Conservation (phyloP, 257 asterid genomes). For the Solanum chilense region DNA sequence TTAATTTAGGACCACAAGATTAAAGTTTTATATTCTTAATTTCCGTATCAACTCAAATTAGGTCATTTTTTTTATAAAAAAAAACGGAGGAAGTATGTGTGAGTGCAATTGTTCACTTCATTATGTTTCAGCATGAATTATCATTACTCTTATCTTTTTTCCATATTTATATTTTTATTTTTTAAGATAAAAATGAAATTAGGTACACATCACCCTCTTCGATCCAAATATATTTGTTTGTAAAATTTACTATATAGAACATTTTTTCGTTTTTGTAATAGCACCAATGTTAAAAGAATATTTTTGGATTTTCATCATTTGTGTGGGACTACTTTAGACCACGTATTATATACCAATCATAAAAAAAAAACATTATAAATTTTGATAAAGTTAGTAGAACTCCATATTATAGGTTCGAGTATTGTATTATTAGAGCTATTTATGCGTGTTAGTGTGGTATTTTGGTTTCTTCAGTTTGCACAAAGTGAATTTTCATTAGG, state of each 20-base stretch:
- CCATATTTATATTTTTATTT: too few relatives aligned
- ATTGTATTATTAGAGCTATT: neutral
- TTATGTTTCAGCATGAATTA: neutral
- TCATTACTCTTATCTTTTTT: neutral
- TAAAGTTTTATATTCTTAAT: too few relatives aligned
- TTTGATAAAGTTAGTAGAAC: neutral
- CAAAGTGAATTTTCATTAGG: neutral
- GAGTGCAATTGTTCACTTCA: neutral
- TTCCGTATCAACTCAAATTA: too few relatives aligned
- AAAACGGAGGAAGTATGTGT: fast-evolving
- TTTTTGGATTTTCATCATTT: neutral
- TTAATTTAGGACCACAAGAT: too few relatives aligned
- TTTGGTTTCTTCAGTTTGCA: neutral
- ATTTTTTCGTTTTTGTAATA: neutral
- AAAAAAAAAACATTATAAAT: neutral
- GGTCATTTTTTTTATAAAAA: too few relatives aligned
- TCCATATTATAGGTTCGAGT: neutral
- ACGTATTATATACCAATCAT: neutral
- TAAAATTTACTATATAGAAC: neutral
- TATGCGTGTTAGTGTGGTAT: neutral
- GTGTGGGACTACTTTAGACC: neutral
- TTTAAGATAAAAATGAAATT: too few relatives aligned
- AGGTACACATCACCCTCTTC: too few relatives aligned
- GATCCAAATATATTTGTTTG: neutral
- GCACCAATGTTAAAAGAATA: neutral